Evolutionary conservation across 441 rosid genomes (phyloP).

Genomic region (Raphanus hybrid): DNA sequence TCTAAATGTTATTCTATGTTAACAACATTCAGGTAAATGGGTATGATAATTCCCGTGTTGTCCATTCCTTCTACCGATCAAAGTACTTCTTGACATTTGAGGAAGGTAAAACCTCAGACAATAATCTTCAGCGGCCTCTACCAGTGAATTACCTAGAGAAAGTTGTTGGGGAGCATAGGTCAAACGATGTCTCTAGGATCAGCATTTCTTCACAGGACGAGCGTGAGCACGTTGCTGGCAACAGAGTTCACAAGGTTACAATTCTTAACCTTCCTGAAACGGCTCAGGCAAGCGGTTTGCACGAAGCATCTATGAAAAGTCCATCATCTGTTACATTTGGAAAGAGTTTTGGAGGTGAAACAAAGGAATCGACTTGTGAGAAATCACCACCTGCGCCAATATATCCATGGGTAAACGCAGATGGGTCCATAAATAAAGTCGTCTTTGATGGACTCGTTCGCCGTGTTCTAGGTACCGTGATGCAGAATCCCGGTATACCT

Average conservation of each 20-base stretch:
- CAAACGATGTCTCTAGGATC: constrained; percentile 40
- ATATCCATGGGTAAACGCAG: constrained; percentile 93
- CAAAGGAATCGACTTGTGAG: constrained; percentile 40
- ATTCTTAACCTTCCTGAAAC: constrained; percentile 89
- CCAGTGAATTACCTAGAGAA: constrained; percentile 44
- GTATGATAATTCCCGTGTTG: constrained; percentile 66
- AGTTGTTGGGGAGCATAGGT: constrained; percentile 46
- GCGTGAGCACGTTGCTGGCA: constrained; percentile 34
- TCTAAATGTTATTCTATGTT: neutral
- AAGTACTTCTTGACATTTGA: constrained; percentile 72
- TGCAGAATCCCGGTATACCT: constrained; percentile 89
- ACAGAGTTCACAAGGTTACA: constrained; percentile 77
- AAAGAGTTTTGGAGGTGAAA: constrained; percentile 41
- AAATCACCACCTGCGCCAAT: constrained; percentile 61
- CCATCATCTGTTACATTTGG: constrained; percentile 35
- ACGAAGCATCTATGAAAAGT: constrained; percentile 42
- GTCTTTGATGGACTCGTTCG: constrained; percentile 82
- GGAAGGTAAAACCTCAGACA: constrained; percentile 42
- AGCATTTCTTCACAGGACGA: constrained; percentile 40
- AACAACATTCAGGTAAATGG: constrained; percentile 40
- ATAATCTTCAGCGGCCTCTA: constrained; percentile 42
- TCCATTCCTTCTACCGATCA: constrained; percentile 82
- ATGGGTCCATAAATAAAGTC: constrained; percentile 70
- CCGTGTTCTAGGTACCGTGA: constrained; percentile 78
- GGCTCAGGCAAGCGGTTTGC: constrained; percentile 43